Conservation (phyloP, 2,329 filamentous ascomycete species). For the Fusarium scirpi region DNA sequence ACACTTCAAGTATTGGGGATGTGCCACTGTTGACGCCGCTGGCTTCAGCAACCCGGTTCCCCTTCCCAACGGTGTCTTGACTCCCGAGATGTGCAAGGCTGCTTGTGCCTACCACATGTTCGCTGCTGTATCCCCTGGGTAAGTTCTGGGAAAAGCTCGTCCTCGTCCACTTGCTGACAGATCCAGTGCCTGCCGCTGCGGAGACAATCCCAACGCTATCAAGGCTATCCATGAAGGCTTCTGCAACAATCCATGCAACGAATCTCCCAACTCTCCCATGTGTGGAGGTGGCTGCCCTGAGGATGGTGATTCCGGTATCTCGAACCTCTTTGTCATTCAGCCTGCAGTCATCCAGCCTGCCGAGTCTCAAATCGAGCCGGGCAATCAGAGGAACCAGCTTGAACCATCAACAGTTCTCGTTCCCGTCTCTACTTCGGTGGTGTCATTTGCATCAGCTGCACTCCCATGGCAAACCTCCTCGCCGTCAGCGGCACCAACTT, state of each 20-base stretch:
- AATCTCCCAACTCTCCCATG: slow-evolving; percentile 47
- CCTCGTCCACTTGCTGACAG: slow-evolving; percentile 6
- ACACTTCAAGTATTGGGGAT: slow-evolving; percentile 44
- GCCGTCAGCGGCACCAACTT: neutral
- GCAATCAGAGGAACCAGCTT: slow-evolving; percentile 14
- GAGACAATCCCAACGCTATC: slow-evolving; percentile 49
- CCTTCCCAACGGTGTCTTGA: slow-evolving; percentile 32
- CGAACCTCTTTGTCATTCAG: slow-evolving; percentile 50
- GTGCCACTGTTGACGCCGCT: slow-evolving; percentile 35
- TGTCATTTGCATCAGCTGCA: slow-evolving; percentile 19
- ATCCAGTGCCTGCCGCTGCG: slow-evolving; percentile 52
- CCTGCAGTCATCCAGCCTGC: slow-evolving; percentile 23
- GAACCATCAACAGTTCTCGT: neutral
- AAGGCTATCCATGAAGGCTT: slow-evolving; percentile 45
- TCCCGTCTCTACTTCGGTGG: neutral
- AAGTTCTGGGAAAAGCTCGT: slow-evolving; percentile 1
- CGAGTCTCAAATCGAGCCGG: slow-evolving; percentile 14
- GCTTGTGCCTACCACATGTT: slow-evolving; percentile 38
- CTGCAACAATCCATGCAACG: slow-evolving; percentile 51
- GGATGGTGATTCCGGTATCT: slow-evolving; percentile 43
- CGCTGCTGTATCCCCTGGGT: slow-evolving; percentile 50
- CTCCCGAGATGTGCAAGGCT: slow-evolving; percentile 36
- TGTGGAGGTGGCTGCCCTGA: slow-evolving; percentile 51
- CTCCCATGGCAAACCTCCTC: slow-evolving; percentile 10
- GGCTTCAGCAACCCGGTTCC: slow-evolving; percentile 28